Conservation (phyloP, 805 yeast genomes). For the Saccharomyces eubayanus region DNA sequence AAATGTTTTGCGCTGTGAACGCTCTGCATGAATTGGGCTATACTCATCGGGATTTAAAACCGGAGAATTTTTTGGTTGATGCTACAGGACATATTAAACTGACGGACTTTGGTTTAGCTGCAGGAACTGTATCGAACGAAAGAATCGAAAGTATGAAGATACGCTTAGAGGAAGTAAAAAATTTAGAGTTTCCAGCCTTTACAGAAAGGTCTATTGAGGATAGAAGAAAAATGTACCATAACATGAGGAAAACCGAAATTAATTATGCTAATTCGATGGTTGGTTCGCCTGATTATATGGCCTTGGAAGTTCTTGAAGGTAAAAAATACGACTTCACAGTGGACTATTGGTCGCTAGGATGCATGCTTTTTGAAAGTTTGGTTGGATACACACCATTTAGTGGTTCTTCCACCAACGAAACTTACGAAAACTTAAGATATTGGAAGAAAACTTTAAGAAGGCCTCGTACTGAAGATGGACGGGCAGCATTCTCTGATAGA, state of each 20-base stretch:
- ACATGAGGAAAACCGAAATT: conserved; percentile 61
- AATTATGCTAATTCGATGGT: conserved; percentile 92
- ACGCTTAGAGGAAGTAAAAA: conserved; percentile 60
- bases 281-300: conserved; percentile 99
- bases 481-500: conserved; percentile 88
- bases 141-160: conserved; percentile 88
- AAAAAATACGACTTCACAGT: conserved; percentile 92
- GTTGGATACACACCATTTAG: conserved; percentile 97
- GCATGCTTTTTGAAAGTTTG: conserved; percentile 91
- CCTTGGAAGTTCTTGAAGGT: conserved; percentile 92
- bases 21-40: conserved; percentile 91
- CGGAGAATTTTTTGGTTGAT: conserved; percentile 86
- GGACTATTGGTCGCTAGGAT: conserved; percentile 97
- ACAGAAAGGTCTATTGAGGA: conserved; percentile 71
- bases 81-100: conserved; percentile 85
- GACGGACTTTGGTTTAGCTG: conserved; percentile 95
- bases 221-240: conserved; percentile 77
- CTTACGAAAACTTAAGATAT: conserved; percentile 84
- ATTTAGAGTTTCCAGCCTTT: conserved; percentile 55
- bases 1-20: conserved; percentile 92
- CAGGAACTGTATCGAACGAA: conserved; percentile 89
- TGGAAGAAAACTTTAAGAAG: conserved; percentile 85
- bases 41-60: conserved; percentile 94
- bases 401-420: conserved; percentile 88
- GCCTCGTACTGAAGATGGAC: conserved; percentile 86